Evolutionary conservation across 331 rosid genomes (phyloP).

Genomic region (Prunus yedoensis): DNA sequence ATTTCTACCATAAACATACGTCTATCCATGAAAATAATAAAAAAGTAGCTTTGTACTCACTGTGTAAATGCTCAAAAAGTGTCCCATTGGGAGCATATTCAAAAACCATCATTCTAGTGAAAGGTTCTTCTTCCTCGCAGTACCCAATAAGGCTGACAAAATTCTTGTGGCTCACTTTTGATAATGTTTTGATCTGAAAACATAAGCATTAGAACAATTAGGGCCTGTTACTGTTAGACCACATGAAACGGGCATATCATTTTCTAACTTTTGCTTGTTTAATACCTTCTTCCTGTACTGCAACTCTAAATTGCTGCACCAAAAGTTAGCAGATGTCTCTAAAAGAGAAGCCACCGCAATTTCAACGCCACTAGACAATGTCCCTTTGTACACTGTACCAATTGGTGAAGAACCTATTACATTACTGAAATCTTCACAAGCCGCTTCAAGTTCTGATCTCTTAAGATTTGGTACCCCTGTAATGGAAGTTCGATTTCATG

Average conservation of each 20-base stretch:
- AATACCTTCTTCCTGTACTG: conserved; percentile 88
- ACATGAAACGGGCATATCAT: conserved; percentile 12
- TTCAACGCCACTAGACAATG: conserved; percentile 89
- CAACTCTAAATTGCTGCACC: conserved; percentile 64
- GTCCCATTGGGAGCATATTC: conserved; percentile 97
- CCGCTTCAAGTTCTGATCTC: conserved; percentile 82
- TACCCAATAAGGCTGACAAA: conserved; percentile 83
- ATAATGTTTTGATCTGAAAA: conserved; percentile 69
- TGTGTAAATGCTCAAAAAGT: conserved; percentile 86
- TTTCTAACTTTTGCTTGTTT: conserved; percentile 1
- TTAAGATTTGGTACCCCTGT: conserved; percentile 88
- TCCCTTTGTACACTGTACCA: conserved; percentile 85
- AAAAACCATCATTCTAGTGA: conserved; percentile 90
- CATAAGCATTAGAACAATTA: conserved; percentile 23
- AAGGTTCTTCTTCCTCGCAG: conserved; percentile 89
- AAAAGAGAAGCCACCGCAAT: conserved; percentile 73
- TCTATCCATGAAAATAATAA: not conserved
- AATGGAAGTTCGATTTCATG: conserved; percentile 17
- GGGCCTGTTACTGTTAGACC: not conserved
- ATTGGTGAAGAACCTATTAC: conserved; percentile 69
- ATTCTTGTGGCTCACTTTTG: conserved; percentile 95
- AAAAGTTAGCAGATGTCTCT: conserved; percentile 49
- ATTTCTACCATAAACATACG: too few relatives aligned
- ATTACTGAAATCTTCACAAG: conserved; percentile 96
- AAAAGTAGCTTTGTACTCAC: conserved; percentile 48